phyloP scores from a whole-genome alignment of 345 rosid genomes.

The Abelmoschus esculentus region DNA sequence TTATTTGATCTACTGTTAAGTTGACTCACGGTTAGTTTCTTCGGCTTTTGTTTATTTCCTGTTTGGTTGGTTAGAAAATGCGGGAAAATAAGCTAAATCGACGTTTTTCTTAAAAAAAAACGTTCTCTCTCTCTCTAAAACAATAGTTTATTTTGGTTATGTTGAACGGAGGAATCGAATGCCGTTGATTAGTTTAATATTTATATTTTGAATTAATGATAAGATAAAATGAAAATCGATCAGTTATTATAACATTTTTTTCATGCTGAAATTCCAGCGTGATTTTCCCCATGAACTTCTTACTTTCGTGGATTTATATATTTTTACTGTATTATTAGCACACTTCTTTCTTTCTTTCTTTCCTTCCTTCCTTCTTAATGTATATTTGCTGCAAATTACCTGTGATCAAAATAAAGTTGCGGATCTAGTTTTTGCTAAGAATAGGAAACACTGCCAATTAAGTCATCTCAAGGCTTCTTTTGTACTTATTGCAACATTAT shows the following conservation, averaged over 20 bases:
- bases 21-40: not conserved
- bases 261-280: not conserved
- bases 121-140: too few species aligned
- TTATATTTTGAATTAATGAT: not conserved
- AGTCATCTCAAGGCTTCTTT: not conserved
- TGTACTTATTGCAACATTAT: not conserved
- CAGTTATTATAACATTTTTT: not conserved
- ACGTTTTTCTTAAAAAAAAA: not conserved
- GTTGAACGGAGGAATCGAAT: not conserved
- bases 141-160: not conserved
- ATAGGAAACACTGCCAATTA: not conserved
- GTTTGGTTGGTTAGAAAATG: constrained; percentile 18
- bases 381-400: not conserved
- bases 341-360: not conserved
- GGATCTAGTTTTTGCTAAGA: not conserved
- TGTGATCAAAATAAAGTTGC: not conserved
- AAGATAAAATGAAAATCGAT: not conserved
- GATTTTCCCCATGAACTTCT: not conserved
- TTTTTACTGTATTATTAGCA: not conserved
- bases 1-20: constrained; percentile 10
- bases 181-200: not conserved
- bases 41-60: not conserved
- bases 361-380: too few species aligned
- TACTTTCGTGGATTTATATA: not conserved
- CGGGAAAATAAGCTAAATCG: not conserved